phyloP scores from a whole-genome alignment of 2,329 filamentous ascomycete species.

The Beauveria medogensis region DNA sequence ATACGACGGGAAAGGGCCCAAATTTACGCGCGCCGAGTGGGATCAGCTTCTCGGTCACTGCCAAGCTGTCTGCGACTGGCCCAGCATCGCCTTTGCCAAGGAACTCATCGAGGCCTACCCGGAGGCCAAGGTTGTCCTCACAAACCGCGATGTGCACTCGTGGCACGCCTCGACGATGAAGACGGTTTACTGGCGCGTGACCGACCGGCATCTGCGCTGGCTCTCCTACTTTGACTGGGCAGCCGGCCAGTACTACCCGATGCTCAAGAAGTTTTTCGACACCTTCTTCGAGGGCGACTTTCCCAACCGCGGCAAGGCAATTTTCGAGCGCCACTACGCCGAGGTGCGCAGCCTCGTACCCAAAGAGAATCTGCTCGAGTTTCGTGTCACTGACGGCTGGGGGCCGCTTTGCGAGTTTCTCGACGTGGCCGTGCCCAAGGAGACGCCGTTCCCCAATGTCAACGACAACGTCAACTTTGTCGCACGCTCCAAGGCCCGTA shows the following conservation, averaged over 20 bases:
- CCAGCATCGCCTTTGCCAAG: conserved; percentile 57
- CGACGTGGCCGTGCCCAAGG: conserved; percentile 24
- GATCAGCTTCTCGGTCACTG: conserved; percentile 59
- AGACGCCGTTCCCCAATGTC: conserved; percentile 26
- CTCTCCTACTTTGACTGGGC: conserved; percentile 46
- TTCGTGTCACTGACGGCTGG: conserved; percentile 28
- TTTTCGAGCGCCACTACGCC: conserved; percentile 39
- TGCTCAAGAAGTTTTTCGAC: conserved; percentile 62
- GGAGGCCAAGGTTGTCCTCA: conserved; percentile 63
- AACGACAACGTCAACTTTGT: conserved; percentile 30
- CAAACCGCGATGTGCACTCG: conserved; percentile 56
- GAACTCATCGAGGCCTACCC: conserved; percentile 66
- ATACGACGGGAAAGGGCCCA: conserved; percentile 25
- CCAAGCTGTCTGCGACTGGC: conserved; percentile 62
- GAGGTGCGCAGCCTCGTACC: conserved; percentile 25
- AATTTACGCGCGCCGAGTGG: conserved; percentile 59
- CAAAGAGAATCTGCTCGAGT: conserved; percentile 26
- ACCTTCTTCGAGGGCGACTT: conserved; percentile 63
- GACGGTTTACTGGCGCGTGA: conserved; percentile 60
- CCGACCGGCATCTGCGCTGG: conserved; percentile 46
- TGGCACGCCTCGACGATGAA: conserved; percentile 57
- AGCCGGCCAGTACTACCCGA: conserved; percentile 59
- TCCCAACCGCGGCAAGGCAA: conserved; percentile 54
- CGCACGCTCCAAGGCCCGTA: conserved; percentile 22
- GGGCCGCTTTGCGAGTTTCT: conserved; percentile 30